Base-by-base conservation (phyloP, 2,329 filamentous ascomycete genomes). In the Aureobasidium sp. region DNA sequence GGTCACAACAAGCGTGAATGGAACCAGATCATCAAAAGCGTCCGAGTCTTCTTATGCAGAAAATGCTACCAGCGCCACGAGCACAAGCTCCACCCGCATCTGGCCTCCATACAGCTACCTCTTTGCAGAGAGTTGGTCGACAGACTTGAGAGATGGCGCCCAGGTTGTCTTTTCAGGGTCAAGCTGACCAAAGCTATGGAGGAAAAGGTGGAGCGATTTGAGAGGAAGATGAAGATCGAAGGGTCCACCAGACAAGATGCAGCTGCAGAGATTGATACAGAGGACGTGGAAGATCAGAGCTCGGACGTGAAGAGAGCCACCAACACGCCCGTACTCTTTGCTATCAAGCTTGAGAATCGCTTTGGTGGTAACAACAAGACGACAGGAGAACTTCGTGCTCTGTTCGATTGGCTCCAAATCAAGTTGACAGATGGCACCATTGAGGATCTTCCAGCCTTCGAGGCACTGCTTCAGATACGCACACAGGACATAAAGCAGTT, bases 1-100 rank as follows among this genome's bases (percentile, higher is more conserved):
- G 60, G 60, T 6, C 60, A 62, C 50, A 62, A 62, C 50, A 62
- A 62, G 51, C 29, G 37, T 27, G 41, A 56, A 3, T 62, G 60
- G 60, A 46, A 27, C n/a, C 60, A 62, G 7, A 48, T 62, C 4
- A n/a, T 29, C n/a, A 47, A 47, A 26, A 26, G 32, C 15, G 48
- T 39, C 10, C 48, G 48, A 29, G 41, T 62, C 2, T 32, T 46
- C 3, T 15, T 55, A 20, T 62, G 60, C 41, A 29, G 60, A 5
- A 62, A 56, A 42, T 50, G 48, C 51, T 62, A 62, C 26, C 60
- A 62, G 34, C 48, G 29, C 23, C 17, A 20, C 42, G 36, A 36
- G 20, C 47, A 52, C 34, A 53, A 44, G 39, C 39, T 44, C 3
- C 15, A n/a, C 6, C n/a, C n/a, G 3, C 47, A 46, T 6, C 12